Base-by-base conservation (phyloP, 2,329 filamentous ascomycete species). In the Arachnomyces sp. region DNA sequence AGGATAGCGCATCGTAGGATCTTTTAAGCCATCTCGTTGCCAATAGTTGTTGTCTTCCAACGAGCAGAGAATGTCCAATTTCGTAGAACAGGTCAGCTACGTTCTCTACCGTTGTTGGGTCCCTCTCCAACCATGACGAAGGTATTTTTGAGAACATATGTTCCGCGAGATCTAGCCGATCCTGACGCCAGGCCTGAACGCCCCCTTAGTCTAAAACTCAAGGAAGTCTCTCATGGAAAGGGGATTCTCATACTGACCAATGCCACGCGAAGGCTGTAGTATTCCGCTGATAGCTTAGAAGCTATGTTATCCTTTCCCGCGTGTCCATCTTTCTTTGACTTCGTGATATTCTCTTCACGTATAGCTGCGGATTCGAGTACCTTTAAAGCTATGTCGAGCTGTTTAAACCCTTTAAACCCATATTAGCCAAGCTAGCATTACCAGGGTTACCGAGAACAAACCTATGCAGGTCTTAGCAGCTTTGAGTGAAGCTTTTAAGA, bases 1-100 rank as follows among this genome's bases (percentile, higher is more conserved):
- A 52, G 3, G 38, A 42, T 12, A 41, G 7, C 37, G 79, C 53
- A 8, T 77, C 65, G 36, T 76, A 70, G 2, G 84, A 79, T 47
- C 84, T 73, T 40, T 81, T 72, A 1, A 94, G 65, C 92, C 90
- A 96, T 51, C 74, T 79, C 2, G 72, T 57, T 1, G 85, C 82
- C 33, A 72, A 55, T 1, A 63, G 51, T 46, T 71, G 71, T 38
- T 82, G 70, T 6, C 68, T 63, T 38, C 72, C 74, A 2, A 55
- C 58, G 2, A 77, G 57, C 11, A 81, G 60, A 11, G 71, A 70
- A 35, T 72, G 77, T 3, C 87, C 87, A 31, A 94, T 83, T 43
- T 82, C 78, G 47, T 81, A 84, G 6, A 88, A 68, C 2, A 81
- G 65, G 49, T 87, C 80, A 3, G 79, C 73, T 32, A 89, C 61